Evolutionary conservation across 179 eudicot species (phyloP).

Genomic region (Monotropa hypopitys): DNA sequence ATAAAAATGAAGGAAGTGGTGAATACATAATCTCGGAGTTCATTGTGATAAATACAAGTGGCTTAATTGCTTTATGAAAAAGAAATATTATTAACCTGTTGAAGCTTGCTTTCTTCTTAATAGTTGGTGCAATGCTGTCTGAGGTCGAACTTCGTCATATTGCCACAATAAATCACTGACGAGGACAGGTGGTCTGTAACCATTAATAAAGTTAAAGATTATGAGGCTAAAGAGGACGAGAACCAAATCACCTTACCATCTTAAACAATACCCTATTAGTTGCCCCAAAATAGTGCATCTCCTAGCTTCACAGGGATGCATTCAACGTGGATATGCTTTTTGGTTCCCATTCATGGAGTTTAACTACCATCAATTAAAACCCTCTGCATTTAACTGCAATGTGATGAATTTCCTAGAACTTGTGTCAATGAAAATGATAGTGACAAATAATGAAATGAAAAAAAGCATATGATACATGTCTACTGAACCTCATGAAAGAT

Average conservation of each 20-base stretch:
- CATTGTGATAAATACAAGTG: neutral
- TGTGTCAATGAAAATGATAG: neutral
- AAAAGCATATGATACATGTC: neutral
- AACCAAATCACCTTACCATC: neutral
- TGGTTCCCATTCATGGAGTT: neutral
- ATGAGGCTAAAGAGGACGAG: neutral
- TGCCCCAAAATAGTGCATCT: neutral
- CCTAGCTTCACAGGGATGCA: neutral
- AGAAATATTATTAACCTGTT: constrained; percentile 31
- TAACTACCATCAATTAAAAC: neutral
- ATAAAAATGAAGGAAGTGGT: neutral
- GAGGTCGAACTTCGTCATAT: constrained; percentile 41
- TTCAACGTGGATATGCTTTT: neutral
- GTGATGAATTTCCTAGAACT: neutral
- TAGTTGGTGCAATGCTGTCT: constrained; percentile 36
- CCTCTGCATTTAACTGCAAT: neutral
- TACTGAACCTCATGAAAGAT: neutral
- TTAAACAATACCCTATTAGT: neutral
- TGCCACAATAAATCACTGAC: constrained; percentile 76
- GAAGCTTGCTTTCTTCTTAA: constrained; percentile 40
- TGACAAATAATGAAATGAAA: neutral
- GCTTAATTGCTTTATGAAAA: constrained; percentile 1
- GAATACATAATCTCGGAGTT: neutral
- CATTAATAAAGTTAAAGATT: neutral
- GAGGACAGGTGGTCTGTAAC: constrained; percentile 72